Evolutionary conservation across 495 filamentous ascomycete genomes (phyloP), one percentile per base, ranked within the genome.

Genomic region (Neurospora pannonica): DNA sequence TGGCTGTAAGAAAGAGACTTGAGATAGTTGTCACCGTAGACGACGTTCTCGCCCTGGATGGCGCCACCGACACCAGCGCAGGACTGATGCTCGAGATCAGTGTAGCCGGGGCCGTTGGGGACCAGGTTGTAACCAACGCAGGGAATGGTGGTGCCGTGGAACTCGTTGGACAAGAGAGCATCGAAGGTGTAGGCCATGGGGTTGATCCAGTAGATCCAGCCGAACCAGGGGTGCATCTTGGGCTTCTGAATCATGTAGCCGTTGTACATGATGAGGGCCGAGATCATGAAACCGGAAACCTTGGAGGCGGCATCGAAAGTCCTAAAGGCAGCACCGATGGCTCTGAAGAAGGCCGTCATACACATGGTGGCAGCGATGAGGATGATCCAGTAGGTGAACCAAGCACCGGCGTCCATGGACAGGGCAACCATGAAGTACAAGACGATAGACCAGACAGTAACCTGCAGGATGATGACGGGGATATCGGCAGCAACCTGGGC

Each of bases 391-490:
- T 86, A 89, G 67, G 94, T 96, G 80, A 97, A 96, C 80, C 95
- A 97, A 46, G 93, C 90, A 0, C 90, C 91, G 15, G 93, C 84
- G 4, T 90, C 91, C 71, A 89, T 84, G 21, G 86, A 81, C 13
- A 97, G 87, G 38, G 89, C 87, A 38, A 81, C 84, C 91, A 94
- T 92, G 77, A 91, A 95, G 83, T 95, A 95, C 24, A 95, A 88
- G 36, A 94, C 86, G 36, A 95, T 75, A 74, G 91, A 85, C 81
- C 94, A 96, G 5, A 95, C 79, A 2, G 87, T 74, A 4, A 94
- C 89, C 77, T 94, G 92, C 36, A 92, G 81, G 19, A 93, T 83
- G 13, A 92, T 88, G 24, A 94, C 83, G 10, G 93, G 93, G 9
- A 93, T 82, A 78, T 97, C 94, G 37, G 93, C 89, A 19, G 92